Percentiles rank a stretch among this genome's conserved stretches.
Evolutionary conservation across 208 protist species (phyloP).

Genomic region (Trypanosoma conorhini): DNA sequence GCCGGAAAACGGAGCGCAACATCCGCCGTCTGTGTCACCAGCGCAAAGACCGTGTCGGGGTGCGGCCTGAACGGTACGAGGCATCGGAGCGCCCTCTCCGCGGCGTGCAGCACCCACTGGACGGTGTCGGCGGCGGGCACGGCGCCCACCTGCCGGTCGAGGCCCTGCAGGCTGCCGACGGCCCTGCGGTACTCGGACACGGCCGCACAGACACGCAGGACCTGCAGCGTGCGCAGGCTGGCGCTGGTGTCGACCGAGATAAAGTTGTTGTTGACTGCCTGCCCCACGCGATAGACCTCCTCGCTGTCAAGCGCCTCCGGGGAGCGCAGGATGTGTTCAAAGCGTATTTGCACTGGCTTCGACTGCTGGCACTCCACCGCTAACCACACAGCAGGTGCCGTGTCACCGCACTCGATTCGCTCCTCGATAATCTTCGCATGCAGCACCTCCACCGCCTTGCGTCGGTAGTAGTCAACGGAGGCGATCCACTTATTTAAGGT

Average conservation of each 20-base stretch:
- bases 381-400: conserved; percentile 59
- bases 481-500: conserved; percentile 60
- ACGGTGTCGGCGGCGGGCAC: conserved; percentile 6
- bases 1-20: conserved; percentile 26
- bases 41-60: conserved; percentile 41
- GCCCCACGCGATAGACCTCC: conserved; percentile 53
- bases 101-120: conserved; percentile 34
- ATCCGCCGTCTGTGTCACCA: conserved; percentile 50
- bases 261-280: conserved; percentile 66
- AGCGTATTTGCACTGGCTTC: conserved; percentile 44
- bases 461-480: conserved; percentile 49
- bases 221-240: conserved; percentile 44
- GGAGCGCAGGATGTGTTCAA: conserved; percentile 38
- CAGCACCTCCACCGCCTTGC: conserved; percentile 37
- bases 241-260: conserved; percentile 48
- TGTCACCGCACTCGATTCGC: conserved; percentile 35
- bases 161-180: background rate
- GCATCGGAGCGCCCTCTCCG: conserved; percentile 43
- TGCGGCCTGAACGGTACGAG: conserved; percentile 50
- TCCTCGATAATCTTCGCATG: conserved; percentile 49
- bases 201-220: conserved; percentile 52
- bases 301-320: conserved; percentile 36
- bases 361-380: conserved; percentile 61
- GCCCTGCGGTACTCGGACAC: conserved; percentile 53
- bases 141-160: background rate